Evolutionary conservation across 768 basidiomycete genomes (phyloP).

Genomic region (Psilocybe azurescens): DNA sequence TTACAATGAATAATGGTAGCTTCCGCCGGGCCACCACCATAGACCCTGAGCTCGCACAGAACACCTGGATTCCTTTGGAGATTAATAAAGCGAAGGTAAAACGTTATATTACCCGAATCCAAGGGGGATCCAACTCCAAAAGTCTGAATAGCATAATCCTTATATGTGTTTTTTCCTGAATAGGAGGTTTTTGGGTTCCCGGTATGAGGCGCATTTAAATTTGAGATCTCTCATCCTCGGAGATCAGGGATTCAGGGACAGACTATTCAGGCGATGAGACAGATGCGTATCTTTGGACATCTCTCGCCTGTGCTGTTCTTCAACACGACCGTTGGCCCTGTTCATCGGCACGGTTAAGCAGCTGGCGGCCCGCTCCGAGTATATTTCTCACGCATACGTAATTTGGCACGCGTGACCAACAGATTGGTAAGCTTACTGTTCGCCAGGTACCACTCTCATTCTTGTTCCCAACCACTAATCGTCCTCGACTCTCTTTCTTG

Average conservation of each 20-base stretch:
- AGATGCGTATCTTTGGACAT: background rate
- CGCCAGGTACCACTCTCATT: conserved; percentile 1
- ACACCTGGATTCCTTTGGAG: background rate
- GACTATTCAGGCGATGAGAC: background rate
- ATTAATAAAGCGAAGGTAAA: background rate
- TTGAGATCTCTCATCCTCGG: conserved; percentile 12
- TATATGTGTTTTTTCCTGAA: conserved; percentile 15
- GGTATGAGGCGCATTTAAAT: conserved; percentile 6
- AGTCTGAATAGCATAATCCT: conserved; percentile 3
- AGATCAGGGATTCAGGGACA: conserved; percentile 9
- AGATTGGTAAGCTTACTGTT: background rate
- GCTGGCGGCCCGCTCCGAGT: no score
- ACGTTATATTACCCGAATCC: background rate
- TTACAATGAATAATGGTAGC: background rate
- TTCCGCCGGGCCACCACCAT: no score
- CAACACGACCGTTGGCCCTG: background rate
- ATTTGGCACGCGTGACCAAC: background rate
- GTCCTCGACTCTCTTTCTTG: background rate
- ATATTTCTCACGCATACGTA: no score
- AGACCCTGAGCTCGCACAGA: no score
- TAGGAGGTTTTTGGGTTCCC: background rate
- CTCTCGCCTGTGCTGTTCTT: background rate
- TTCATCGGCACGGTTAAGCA: background rate
- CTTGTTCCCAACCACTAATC: conserved; percentile 15
- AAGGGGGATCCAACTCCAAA: background rate